Percentiles rank a stretch among this genome's conserved stretches.
Evolutionary conservation across 1,139 yeast genomes (phyloP).

Genomic region (Meyerozyma sp.): DNA sequence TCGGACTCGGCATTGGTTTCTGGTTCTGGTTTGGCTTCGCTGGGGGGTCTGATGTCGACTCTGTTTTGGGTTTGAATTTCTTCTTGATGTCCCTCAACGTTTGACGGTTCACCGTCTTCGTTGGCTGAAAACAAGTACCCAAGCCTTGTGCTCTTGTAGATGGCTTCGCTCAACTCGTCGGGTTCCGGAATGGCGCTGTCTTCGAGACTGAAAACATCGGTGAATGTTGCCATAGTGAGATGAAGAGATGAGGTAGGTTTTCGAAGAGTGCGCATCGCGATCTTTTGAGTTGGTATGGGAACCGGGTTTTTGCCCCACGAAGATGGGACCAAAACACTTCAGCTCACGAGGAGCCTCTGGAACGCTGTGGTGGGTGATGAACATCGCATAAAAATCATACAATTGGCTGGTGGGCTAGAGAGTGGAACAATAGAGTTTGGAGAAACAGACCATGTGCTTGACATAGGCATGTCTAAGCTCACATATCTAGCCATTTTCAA

Average conservation of each 20-base stretch:
- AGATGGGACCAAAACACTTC: too few relatives aligned
- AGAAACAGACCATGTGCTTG: slow-evolving; percentile 16
- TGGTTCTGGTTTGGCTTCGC: not conserved
- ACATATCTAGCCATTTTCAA: slow-evolving; percentile 28
- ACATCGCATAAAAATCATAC: slow-evolving; percentile 9
- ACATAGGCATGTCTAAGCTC: slow-evolving; percentile 31
- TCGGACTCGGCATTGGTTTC: not conserved
- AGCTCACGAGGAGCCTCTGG: not conserved
- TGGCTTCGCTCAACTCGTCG: slow-evolving; percentile 28
- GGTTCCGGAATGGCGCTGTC: slow-evolving; percentile 21
- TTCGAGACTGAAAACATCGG: not conserved
- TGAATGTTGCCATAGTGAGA: not conserved
- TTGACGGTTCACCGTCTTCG: not conserved
- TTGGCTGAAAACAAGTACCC: slow-evolving; percentile 13
- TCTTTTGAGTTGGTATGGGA: slow-evolving; percentile 5
- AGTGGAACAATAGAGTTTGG: slow-evolving; percentile 8
- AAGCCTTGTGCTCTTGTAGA: slow-evolving; percentile 25
- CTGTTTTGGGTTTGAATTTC: not conserved
- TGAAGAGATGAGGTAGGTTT: slow-evolving; percentile 2
- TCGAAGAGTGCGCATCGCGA: slow-evolving; percentile 10
- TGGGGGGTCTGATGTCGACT: not conserved
- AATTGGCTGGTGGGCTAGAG: slow-evolving; percentile 15
- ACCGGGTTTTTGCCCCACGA: not conserved
- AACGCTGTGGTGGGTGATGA: not conserved
- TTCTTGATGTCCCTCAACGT: not conserved